phyloP scores from a whole-genome alignment of 2,329 filamentous ascomycete species.

The Trichoderma guizhouense region DNA sequence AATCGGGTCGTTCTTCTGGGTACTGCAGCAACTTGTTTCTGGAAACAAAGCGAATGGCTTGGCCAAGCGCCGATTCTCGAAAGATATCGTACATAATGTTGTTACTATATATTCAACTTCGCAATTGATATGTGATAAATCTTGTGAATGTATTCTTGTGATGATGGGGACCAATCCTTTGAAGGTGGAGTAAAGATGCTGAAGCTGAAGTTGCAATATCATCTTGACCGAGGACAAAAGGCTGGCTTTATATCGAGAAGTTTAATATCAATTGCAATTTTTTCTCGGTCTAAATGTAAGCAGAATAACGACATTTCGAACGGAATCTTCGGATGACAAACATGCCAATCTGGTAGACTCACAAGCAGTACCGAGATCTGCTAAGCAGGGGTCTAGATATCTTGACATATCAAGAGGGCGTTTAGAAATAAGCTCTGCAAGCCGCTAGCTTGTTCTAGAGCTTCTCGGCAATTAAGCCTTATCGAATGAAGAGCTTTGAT shows the following conservation, averaged over 20 bases:
- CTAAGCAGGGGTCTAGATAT: background rate
- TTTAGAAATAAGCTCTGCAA: background rate
- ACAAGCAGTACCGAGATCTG: background rate
- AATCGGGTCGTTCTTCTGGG: background rate
- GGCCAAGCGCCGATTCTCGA: constrained; percentile 4
- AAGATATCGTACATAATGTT: background rate
- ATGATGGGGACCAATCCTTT: background rate
- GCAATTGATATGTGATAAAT: background rate
- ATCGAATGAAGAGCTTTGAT: background rate
- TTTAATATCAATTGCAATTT: background rate
- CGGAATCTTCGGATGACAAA: background rate
- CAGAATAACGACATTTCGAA: background rate
- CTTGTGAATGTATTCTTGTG: background rate
- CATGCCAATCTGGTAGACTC: background rate
- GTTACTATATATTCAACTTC: background rate
- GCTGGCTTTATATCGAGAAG: background rate
- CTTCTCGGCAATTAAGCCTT: background rate
- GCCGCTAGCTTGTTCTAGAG: background rate
- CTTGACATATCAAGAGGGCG: background rate
- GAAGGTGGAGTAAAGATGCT: background rate
- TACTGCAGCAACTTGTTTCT: background rate
- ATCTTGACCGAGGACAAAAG: background rate
- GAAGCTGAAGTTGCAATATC: background rate
- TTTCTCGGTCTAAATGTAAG: background rate
- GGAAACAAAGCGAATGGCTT: background rate